A percentile compares a stretch with the other conserved stretches of the same genome.
Conservation (phyloP, 2,329 filamentous ascomycete genomes). For the Domatiomyces globalis region DNA sequence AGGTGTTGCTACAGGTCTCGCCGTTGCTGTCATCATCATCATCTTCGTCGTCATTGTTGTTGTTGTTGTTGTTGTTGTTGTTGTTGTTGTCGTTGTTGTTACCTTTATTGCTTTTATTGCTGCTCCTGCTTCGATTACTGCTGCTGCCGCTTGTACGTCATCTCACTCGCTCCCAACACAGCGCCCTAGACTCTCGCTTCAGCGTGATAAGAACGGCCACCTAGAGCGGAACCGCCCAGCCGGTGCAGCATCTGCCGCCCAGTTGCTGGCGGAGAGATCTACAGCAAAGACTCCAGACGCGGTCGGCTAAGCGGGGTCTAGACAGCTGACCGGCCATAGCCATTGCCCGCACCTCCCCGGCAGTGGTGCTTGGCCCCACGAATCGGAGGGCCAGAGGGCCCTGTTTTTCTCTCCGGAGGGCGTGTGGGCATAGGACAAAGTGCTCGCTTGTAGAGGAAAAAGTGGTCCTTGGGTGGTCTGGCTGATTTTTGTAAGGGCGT, state of each 20-base stretch:
- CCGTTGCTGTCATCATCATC: neutral
- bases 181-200: neutral
- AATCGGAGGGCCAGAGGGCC: neutral
- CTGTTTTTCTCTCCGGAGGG: neutral
- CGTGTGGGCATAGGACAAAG: neutral
- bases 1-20: too few species aligned
- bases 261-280: too few species aligned
- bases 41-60: neutral
- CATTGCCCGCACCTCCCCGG: neutral
- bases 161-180: neutral
- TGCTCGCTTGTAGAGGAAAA: neutral
- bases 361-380: neutral
- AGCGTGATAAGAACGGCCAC: too few species aligned
- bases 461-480: neutral
- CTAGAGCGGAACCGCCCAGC: neutral
- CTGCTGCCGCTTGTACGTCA: neutral
- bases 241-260: too few species aligned
- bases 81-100: neutral
- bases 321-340: neutral
- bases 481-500: neutral
- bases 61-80: neutral
- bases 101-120: neutral
- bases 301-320: neutral
- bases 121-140: neutral
- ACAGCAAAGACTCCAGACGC: neutral